A percentile compares a stretch with the other conserved stretches of the same genome.
Evolutionary conservation across 108 stramenopile species (phyloP).

Genomic region (Nitzschia sp.): DNA sequence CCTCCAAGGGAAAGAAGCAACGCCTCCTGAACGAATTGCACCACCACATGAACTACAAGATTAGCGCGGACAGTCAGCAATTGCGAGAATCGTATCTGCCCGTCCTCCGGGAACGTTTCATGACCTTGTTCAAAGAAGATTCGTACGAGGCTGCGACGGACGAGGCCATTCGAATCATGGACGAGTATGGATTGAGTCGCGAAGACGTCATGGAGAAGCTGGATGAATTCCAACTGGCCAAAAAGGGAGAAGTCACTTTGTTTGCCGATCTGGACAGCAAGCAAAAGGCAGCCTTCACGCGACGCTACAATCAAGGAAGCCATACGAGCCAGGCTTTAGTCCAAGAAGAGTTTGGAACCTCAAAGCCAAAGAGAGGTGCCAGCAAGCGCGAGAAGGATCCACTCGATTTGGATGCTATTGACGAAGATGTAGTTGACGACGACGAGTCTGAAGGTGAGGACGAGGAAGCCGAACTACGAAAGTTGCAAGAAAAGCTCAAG

Average conservation of each 20-base stretch:
- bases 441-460: slow-evolving; percentile 41
- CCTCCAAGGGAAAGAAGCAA: slow-evolving; percentile 73
- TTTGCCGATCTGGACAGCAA: slow-evolving; percentile 84
- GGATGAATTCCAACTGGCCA: slow-evolving; percentile 67
- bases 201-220: slow-evolving; percentile 95
- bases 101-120: slow-evolving; percentile 63
- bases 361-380: slow-evolving; percentile 38
- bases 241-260: slow-evolving; percentile 36
- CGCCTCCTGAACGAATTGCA: slow-evolving; percentile 84
- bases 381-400: slow-evolving; percentile 42
- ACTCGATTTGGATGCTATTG: slow-evolving; percentile 63
- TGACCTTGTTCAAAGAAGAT: slow-evolving; percentile 50
- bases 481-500: slow-evolving; percentile 50
- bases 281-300: slow-evolving; percentile 84
- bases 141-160: slow-evolving; percentile 42
- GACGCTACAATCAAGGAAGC: slow-evolving; percentile 73
- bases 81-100: slow-evolving; percentile 85
- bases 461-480: slow-evolving; percentile 44
- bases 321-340: slow-evolving; percentile 88
- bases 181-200: slow-evolving; percentile 91
- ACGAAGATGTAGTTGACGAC: slow-evolving; percentile 46
- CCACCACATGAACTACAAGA: slow-evolving; percentile 89
- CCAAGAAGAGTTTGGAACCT: slow-evolving; percentile 62
- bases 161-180: slow-evolving; percentile 85
- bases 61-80: slow-evolving; percentile 61